Conservation (phyloP, 352 stramenopile genomes). For the Phytopythium delawarense region DNA sequence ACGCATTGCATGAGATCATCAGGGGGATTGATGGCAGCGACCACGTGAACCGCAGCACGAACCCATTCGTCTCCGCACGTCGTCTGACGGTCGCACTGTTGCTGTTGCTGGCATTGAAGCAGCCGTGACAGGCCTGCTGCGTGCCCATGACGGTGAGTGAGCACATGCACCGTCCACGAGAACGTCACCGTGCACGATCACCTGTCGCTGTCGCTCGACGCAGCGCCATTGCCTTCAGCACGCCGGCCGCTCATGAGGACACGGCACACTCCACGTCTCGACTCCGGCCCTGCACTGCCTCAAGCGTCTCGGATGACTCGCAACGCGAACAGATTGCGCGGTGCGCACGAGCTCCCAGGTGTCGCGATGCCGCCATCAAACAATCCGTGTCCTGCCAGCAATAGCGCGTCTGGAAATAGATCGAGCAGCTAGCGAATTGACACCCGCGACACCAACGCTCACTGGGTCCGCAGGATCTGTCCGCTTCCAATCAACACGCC, state of each 20-base stretch:
- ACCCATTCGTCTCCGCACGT: constrained; percentile 49
- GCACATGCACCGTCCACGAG: background rate
- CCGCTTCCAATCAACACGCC: background rate
- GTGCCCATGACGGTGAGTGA: background rate
- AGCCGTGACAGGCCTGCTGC: constrained; percentile 2
- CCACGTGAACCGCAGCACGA: background rate
- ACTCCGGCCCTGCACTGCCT: background rate
- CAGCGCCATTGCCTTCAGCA: background rate
- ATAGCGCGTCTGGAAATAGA: background rate
- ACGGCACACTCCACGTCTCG: background rate
- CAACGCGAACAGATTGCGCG: background rate
- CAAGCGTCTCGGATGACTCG: background rate
- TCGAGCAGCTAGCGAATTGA: background rate
- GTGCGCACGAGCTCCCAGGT: too few species aligned
- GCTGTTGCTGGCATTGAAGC: background rate
- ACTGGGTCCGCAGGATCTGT: background rate
- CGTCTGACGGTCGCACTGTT: constrained; percentile 20
- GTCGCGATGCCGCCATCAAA: background rate
- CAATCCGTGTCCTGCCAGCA: background rate
- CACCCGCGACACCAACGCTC: background rate
- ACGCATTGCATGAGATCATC: background rate
- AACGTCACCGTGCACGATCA: background rate
- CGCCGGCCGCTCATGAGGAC: background rate
- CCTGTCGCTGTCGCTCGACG: background rate
- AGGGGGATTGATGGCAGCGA: background rate